These are phyloP conservation scores for Ceratobasidium sp. DNA, from an alignment of 1,284 basidiomycete species.

Conservation along the genomic window DNA sequence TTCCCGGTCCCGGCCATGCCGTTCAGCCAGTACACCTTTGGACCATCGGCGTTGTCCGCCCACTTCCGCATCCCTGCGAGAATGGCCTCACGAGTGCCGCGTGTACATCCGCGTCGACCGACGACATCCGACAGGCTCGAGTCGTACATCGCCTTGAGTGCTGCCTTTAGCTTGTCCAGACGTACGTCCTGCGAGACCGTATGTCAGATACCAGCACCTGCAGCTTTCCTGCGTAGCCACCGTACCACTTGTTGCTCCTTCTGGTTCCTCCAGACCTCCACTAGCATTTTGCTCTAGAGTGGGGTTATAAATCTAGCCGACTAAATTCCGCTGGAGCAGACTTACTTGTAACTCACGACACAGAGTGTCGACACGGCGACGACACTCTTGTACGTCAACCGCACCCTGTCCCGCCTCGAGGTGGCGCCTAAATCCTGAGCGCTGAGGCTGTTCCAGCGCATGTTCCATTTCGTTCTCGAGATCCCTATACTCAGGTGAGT, in stretches of 20 bases:
- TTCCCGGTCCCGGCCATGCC: constrained; percentile 17
- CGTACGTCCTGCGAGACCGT: background rate
- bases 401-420: background rate
- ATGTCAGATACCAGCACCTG: background rate
- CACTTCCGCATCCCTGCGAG: background rate
- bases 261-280: background rate
- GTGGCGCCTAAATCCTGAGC: background rate
- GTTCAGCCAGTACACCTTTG: constrained; percentile 2
- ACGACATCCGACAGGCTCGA: background rate
- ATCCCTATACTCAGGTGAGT: background rate
- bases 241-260: background rate
- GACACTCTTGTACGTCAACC: background rate
- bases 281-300: background rate
- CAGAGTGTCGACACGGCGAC: background rate
- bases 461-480: background rate
- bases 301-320: too few species aligned
- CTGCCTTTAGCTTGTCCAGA: background rate
- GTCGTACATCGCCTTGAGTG: background rate
- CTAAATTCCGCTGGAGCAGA: too few species aligned
- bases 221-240: background rate
- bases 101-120: background rate
- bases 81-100: background rate
- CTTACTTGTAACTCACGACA: background rate
- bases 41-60: background rate
- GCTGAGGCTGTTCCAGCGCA: background rate